Base-by-base conservation (phyloP, 345 rosid genomes). In the Microcos paniculata region DNA sequence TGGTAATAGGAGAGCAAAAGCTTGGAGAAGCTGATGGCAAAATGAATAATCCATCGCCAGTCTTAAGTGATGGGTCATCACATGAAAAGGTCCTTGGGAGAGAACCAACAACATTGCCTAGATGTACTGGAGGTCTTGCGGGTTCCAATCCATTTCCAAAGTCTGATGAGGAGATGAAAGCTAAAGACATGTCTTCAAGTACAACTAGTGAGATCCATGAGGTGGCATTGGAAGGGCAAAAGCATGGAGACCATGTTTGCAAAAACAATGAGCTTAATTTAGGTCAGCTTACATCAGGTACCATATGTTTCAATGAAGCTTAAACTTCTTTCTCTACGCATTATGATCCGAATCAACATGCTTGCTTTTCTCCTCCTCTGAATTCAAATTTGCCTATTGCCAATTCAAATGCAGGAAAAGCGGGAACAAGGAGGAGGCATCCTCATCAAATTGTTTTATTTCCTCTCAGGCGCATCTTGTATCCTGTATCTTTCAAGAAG, bases 401-500 rank as follows among this genome's bases (percentile, higher is more conserved):
- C n/a, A n/a, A n/a, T n/a, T n/a, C 19, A 56, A 69, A 72, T 81
- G 82, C 88, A 88, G 93, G 82, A 49, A 89, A 65, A 57, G 28
- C 18, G 12, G 81, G 45, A 76, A 76, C 62, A 35, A 91, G 77
- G 59, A 77, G 14, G 68, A 79, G 77, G 76, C 70, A 46, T 74
- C 45, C 74, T 78, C 76, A 63, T 56, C 76, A 52, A 62, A 65
- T 68, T 28, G 76, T 11, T 51, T 31, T 83, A 40, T 71, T 56
- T 59, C 92, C 90, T 51, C 77, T 85, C 40, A 84, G 81, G 79
- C 86, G 81, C 3, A 56, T 81, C 80, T 53, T 91, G 79, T 84
- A 80, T 65, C 85, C 83, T 11, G 52, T 74, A 59, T 68, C 82
- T 68, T 86, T 83, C 81, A 91, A 88, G 84, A 78, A 75, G 78